Evolutionary conservation across 164 flowering plant species (phyloP), one percentile per base, ranked within the genome.

Genomic region (Taxillus chinensis): DNA sequence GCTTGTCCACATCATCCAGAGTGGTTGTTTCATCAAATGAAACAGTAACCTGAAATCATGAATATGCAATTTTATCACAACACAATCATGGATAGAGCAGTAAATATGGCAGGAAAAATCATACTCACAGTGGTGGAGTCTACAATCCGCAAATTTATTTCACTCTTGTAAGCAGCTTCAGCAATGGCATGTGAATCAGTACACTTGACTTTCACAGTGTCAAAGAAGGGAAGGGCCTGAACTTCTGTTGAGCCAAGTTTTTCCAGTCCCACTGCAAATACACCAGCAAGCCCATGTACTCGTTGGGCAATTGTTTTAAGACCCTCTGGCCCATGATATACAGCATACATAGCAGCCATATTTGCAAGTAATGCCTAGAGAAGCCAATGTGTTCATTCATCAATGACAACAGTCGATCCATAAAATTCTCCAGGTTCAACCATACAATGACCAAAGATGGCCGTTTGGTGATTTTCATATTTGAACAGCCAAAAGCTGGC

Each of bases 291-390:
- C 62, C 99, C 99, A 64, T 90, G 99, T 37, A 85, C 95, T 37
- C 99, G 72, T 59, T 90, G 82, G 39, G 86, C 86, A 45, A 93
- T 90, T 55, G 82, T 59, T 71, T 93, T 90, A 45, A 93, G 87
- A 60, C 99, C 99, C 71, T 77, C 92, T 11, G 99, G 99, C 64
- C 99, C 97, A 73, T 93, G 99, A 70, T 93, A 93, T 51, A 93
- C 91, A 39, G 96, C 95, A 74, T 80, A 93, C 99, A 93, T 93
- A 55, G 97, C 97, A 76, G 99, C 88, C 99, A 93, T 90, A 73
- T 93, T 93, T 68, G 99, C 99, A 67, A 93, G 95, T 71, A 93
- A 71, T 8, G 97, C 99, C 99, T 93, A 63, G 48, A 75, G 6
- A 73, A 64, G 62, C 45, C 57, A 62, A 42, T 5, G 49, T 14